Percentiles rank a stretch among this genome's conserved stretches.
phyloP scores from a whole-genome alignment of 2,329 filamentous ascomycete species.

The Epichloe baconii region DNA sequence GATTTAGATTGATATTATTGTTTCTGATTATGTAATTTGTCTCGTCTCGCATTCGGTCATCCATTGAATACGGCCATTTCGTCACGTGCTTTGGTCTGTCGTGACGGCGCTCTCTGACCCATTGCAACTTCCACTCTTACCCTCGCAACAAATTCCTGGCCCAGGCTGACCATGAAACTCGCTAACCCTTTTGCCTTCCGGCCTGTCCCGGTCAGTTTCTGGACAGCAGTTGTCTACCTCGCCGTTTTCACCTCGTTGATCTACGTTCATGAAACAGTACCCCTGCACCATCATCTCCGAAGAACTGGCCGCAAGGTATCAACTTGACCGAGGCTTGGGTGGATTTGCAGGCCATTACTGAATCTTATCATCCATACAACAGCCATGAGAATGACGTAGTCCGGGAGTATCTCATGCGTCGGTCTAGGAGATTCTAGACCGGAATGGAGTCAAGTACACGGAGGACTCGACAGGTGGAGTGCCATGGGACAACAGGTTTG shows the following conservation, averaged over 20 bases:
- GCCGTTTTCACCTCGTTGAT: conserved; percentile 62
- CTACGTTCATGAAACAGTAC: conserved; percentile 63
- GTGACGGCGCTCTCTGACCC: not conserved
- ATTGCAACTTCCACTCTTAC: not conserved
- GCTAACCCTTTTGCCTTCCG: conserved; percentile 60
- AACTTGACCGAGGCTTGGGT: conserved; percentile 79
- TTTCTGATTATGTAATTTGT: too few relatives aligned
- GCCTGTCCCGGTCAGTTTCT: conserved; percentile 68
- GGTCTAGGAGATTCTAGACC: conserved; percentile 58
- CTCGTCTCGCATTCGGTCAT: too few relatives aligned
- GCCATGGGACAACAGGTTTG: conserved; percentile 10
- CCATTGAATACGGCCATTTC: not conserved
- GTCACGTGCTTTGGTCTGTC: not conserved
- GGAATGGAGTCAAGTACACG: conserved; percentile 40
- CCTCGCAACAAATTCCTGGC: not conserved
- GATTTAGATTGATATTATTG: too few relatives aligned
- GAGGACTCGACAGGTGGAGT: conserved; percentile 24
- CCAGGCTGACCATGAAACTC: conserved; percentile 14
- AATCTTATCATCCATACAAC: conserved; percentile 77
- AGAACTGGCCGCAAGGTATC: conserved; percentile 42
- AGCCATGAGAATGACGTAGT: conserved; percentile 71
- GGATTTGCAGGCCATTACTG: conserved; percentile 65
- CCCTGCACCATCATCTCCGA: conserved; percentile 46
- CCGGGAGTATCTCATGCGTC: conserved; percentile 58
- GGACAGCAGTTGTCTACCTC: conserved; percentile 64